Percentiles rank a stretch among this genome's conserved stretches.
Evolutionary conservation across 2,329 filamentous ascomycete species (phyloP).

Genomic region (Pseudogymnoascus sp.): DNA sequence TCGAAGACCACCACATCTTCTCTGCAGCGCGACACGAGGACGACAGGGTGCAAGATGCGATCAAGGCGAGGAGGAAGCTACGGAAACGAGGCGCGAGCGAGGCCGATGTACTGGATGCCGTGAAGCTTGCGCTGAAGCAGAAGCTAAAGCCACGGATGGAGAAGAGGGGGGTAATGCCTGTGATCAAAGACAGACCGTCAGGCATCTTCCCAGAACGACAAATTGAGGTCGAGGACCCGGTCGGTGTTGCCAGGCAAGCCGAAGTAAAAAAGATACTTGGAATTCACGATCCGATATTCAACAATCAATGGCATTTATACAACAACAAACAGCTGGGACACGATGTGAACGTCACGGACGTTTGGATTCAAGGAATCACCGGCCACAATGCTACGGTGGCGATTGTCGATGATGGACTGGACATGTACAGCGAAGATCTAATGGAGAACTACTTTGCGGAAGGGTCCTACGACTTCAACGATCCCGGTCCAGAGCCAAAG

Average conservation of each 20-base stretch:
- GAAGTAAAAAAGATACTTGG: constrained; percentile 56
- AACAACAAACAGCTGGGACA: constrained; percentile 76
- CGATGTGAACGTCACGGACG: constrained; percentile 90
- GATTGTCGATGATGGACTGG: constrained; percentile 91
- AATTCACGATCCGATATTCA: constrained; percentile 85
- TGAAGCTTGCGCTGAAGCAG: constrained; percentile 76
- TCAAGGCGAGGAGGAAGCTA: constrained; percentile 45
- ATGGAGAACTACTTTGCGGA: constrained; percentile 88
- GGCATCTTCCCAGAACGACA: constrained; percentile 18
- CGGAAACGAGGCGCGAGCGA: constrained; percentile 51
- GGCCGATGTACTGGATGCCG: constrained; percentile 57
- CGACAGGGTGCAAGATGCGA: constrained; percentile 49
- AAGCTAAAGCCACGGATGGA: constrained; percentile 51
- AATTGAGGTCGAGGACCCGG: constrained; percentile 15
- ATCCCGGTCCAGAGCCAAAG: constrained; percentile 67
- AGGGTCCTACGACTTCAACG: constrained; percentile 96
- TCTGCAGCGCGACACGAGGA: constrained; percentile 55
- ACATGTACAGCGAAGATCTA: constrained; percentile 90
- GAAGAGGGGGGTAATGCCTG: constrained; percentile 37
- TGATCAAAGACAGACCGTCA: constrained; percentile 15
- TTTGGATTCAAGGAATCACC: constrained; percentile 87
- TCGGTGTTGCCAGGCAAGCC: constrained; percentile 49
- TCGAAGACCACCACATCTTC: constrained; percentile 80
- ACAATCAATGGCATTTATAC: constrained; percentile 90
- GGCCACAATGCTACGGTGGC: constrained; percentile 84